These are phyloP conservation scores for Buddleja alternifolia DNA, from an alignment of 257 asterid genomes.

Conservation along the genomic window DNA sequence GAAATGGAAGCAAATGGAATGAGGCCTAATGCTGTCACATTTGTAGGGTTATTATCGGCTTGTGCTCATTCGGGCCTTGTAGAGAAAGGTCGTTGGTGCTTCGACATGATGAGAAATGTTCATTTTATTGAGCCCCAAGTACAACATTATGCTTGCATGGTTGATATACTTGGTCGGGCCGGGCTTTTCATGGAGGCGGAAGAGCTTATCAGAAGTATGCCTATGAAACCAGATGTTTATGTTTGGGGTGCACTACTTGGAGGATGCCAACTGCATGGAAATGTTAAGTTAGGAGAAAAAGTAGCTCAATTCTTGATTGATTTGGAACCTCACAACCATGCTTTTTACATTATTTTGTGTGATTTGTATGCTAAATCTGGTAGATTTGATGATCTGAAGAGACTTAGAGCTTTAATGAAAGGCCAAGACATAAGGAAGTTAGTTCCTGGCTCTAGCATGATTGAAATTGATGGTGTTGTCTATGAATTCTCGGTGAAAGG, in stretches of 20 bases:
- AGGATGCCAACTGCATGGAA: constrained; percentile 76
- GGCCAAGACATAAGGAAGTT: constrained; percentile 51
- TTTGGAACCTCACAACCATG: constrained; percentile 70
- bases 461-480: constrained; percentile 67
- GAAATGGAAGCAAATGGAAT: constrained; percentile 62
- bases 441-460: constrained; percentile 71
- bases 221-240: constrained; percentile 69
- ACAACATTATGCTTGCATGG: constrained; percentile 80
- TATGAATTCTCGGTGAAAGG: constrained; percentile 68
- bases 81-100: constrained; percentile 60
- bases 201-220: constrained; percentile 59
- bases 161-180: constrained; percentile 72
- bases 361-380: constrained; percentile 74
- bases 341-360: constrained; percentile 64
- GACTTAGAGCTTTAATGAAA: constrained; percentile 57
- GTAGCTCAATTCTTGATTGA: constrained; percentile 57
- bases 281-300: constrained; percentile 62
- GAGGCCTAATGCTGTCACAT: constrained; percentile 72
- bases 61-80: constrained; percentile 77
- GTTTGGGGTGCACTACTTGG: constrained; percentile 91
- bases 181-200: constrained; percentile 74
- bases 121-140: constrained; percentile 53
- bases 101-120: constrained; percentile 47
- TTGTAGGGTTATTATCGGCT: constrained; percentile 59
- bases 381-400: constrained; percentile 56